Evolutionary conservation across 768 basidiomycete species (phyloP), one percentile per base, ranked within the genome.

Genomic region (Lactarius tabidus): DNA sequence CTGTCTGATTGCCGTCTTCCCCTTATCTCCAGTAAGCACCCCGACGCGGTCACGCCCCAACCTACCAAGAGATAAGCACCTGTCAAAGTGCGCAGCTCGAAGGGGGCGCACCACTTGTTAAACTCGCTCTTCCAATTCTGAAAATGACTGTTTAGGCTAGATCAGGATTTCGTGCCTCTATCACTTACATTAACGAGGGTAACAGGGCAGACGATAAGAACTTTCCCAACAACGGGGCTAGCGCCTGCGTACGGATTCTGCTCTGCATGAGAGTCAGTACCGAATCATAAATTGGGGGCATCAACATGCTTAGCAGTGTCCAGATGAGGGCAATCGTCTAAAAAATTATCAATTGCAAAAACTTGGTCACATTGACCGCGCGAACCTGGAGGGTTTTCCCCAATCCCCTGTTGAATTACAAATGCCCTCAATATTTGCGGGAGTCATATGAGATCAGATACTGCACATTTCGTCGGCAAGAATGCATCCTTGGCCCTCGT

Each of bases 91-190:
- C 48, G 48, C 48, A 51, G 14, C 14, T 26, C 48, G 26, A 51
- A 38, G 41, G 45, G 4, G 79, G 41, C 74, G 74, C 17, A 86
- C 95, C 97, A 99, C 78, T 98, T 98, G 70, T 89, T 82, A 72
- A 99, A 94, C 74, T 99, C 97, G 48, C 86, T 87, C 73, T 86
- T 89, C 97, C 97, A 99, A 73, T 98, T 98, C 88, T 96, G 72
- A 1, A 20, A 33, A 38, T 12, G 51, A 18, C 36, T 36, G 33
- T 7, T 38, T n/a, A 39, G 41, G 14, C 55, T 57, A 51, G 59
- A n/a, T 33, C 26, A 36, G 31, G 9, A 43, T 8, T 43, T 51
- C 54, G 43, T 23, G 33, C 51, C 5, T 38, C 45, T 45, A 43
- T 36, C 6, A 73, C 84, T 67, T 71, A 93, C 93, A 66, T 86